Conservation (phyloP, 1,284 basidiomycete genomes). For the Puccinia polysora region DNA sequence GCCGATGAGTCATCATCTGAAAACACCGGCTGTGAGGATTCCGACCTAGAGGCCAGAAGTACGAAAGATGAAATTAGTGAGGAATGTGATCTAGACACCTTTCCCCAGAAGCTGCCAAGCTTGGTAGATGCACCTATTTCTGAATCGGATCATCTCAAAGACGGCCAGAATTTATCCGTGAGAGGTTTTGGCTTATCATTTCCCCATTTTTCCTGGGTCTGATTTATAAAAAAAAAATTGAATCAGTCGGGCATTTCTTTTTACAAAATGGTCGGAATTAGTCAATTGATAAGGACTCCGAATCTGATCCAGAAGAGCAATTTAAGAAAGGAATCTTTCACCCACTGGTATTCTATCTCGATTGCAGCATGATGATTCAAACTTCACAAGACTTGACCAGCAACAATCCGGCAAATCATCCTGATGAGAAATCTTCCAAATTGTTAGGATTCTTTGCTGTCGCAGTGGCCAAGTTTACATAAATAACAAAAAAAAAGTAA, state of each 20-base stretch:
- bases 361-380: background rate
- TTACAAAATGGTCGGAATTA: background rate
- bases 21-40: background rate
- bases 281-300: background rate
- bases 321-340: constrained; percentile 13
- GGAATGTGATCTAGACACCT: background rate
- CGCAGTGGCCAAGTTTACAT: too few species aligned
- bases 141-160: background rate
- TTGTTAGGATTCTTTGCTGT: background rate
- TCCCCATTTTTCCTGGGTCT: background rate
- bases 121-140: background rate
- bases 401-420: background rate
- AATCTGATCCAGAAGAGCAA: background rate
- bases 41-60: background rate
- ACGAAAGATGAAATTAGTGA: background rate
- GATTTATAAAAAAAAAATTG: background rate
- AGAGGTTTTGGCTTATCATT: background rate
- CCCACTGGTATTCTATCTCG: constrained; percentile 26
- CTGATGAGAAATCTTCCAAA: background rate
- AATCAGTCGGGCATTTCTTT: background rate
- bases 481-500: too few species aligned
- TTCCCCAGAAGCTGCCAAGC: background rate
- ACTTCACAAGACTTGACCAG: background rate
- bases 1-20: background rate
- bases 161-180: background rate